Base-by-base conservation (phyloP, 148 eudicot genomes). In the Silene latifolia region DNA sequence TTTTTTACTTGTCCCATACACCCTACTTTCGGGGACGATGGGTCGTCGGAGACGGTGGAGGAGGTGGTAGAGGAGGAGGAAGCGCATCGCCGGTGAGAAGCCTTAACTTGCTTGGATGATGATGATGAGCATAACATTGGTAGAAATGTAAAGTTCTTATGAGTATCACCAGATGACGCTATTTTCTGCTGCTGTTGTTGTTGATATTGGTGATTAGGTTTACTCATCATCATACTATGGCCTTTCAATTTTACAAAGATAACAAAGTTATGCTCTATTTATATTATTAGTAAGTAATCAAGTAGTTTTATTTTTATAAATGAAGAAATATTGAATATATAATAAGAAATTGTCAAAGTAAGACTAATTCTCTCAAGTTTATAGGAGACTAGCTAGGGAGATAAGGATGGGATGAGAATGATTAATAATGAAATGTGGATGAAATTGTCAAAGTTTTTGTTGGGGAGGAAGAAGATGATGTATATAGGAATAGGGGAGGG, bases 1-100 rank as follows among this genome's bases (percentile, higher is more conserved):
- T 84, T 78, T 74, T 85, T 87, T 35, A 89, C 88, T 74, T 88
- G 92, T 58, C 92, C 94, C 80, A 87, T 86, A 78, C 92, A 90
- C 67, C 91, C 86, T 69, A 90, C 87, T 77, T 53, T 86, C 1
- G 92, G 92, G 1, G 97, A 92, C 3, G 90, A 81, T 42, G 94
- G 88, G 1, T 83, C 85, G 29, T 74, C 77, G 9, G 71, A 58
- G 8, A 56, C 57, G 17, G 78, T 25, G 27, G 78, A 71, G 60
- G 74, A 78, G 68, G 76, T n/a, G n/a, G 77, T 14, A 3, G 54
- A 20, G 58, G 75, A 44, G 56, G 76, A 47, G 8, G 80, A 76
- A 25, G 61, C 18, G 44, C 73, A 67, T 4, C 71, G 80, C 20
- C 59, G 74, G 54, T 77, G 79, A 13, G 83, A 80, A 48, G 44